Evolutionary conservation across 2,329 filamentous ascomycete species (phyloP).

Genomic region (Microsporum canis): DNA sequence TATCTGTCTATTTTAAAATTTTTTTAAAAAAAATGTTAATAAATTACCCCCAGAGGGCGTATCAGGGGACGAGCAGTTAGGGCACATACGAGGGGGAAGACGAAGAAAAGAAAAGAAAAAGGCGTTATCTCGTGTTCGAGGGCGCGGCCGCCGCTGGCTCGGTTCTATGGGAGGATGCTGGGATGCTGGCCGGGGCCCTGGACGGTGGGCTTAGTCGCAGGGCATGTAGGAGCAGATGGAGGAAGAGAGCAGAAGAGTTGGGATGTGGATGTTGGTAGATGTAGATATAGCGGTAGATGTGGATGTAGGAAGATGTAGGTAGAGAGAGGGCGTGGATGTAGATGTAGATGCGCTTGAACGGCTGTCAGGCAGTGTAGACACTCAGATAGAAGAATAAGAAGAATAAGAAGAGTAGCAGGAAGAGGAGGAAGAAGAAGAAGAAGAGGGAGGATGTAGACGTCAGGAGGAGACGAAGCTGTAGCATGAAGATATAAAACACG

Average conservation of each 20-base stretch:
- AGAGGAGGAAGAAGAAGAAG: no score
- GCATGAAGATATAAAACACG: no score
- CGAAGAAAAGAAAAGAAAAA: neutral
- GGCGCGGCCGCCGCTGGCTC: slow-evolving; percentile 1
- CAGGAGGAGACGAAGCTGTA: no score
- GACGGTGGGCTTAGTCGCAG: neutral
- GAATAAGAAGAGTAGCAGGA: no score
- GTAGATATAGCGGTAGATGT: neutral
- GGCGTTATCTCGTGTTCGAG: neutral
- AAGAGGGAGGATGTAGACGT: no score
- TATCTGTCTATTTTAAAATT: neutral
- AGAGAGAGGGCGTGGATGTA: no score
- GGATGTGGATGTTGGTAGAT: neutral
- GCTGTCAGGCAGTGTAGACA: no score
- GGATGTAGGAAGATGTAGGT: no score
- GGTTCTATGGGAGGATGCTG: neutral
- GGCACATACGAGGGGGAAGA: neutral
- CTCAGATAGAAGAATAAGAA: no score
- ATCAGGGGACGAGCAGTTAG: neutral
- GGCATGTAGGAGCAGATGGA: neutral
- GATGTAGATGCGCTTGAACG: no score
- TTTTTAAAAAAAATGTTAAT: neutral
- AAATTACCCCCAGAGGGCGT: neutral
- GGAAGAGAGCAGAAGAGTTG: neutral
- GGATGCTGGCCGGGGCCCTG: neutral